A percentile compares a stretch with the other conserved stretches of the same genome.
Conservation (phyloP, 495 filamentous ascomycete species). For the Aspergillus mulundensis region DNA sequence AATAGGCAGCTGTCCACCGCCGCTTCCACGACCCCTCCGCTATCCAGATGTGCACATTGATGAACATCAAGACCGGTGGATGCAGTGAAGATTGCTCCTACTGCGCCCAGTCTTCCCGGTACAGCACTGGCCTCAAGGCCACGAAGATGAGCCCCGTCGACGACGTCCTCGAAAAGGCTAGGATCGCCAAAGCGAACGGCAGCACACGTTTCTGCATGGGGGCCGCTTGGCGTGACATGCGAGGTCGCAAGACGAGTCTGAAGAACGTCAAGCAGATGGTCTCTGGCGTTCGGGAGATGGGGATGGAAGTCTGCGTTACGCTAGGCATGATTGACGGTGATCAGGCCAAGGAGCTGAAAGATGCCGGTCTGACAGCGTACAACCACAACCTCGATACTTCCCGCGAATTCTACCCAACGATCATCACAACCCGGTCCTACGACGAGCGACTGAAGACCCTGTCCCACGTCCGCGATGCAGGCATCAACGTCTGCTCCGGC, state of each 20-base stretch:
- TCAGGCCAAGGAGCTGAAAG: conserved; percentile 74
- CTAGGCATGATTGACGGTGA: conserved; percentile 78
- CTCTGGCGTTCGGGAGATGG: conserved; percentile 67
- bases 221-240: conserved; percentile 88
- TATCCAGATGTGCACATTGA: conserved; percentile 84
- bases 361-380: conserved; percentile 81
- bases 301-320: conserved; percentile 84
- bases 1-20: conserved; percentile 66
- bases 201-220: conserved; percentile 90
- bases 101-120: conserved; percentile 79
- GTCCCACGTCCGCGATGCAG: conserved; percentile 69
- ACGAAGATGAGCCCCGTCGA: conserved; percentile 73
- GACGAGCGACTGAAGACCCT: conserved; percentile 78
- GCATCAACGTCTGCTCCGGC: conserved; percentile 80
- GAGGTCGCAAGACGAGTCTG: conserved; percentile 72
- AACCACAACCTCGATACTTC: conserved; percentile 88
- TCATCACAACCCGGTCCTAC: conserved; percentile 78
- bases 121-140: conserved; percentile 72
- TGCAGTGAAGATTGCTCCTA: conserved; percentile 86
- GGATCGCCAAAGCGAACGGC: conserved; percentile 71
- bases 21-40: conserved; percentile 74
- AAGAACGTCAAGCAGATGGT: conserved; percentile 81
- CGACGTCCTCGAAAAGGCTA: conserved; percentile 69
- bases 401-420: conserved; percentile 75
- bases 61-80: conserved; percentile 94